These are phyloP conservation scores for Nakazawaea peltata DNA, from an alignment of 805 yeast genomes.

Conservation along the genomic window DNA sequence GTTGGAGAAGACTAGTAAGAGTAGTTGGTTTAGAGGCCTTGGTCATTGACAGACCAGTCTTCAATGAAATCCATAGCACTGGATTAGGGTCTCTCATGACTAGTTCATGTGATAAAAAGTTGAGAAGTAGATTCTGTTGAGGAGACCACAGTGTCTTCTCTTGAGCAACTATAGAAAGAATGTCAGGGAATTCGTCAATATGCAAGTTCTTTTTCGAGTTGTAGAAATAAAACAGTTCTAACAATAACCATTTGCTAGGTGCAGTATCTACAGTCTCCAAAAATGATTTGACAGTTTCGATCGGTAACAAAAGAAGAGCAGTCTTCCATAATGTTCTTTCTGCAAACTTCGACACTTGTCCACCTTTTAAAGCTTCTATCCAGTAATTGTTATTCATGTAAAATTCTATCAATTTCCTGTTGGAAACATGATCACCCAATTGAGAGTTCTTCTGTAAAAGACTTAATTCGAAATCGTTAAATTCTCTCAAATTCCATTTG, in stretches of 20 bases:
- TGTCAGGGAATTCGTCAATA: too few relatives aligned
- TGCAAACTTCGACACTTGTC: constrained; percentile 3
- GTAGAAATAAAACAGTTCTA: constrained; percentile 7
- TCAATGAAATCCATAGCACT: not conserved
- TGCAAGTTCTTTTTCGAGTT: too few relatives aligned
- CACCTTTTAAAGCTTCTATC: not conserved
- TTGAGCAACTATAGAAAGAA: too few relatives aligned
- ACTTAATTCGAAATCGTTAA: constrained; percentile 6
- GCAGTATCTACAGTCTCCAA: not conserved
- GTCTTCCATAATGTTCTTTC: constrained; percentile 9
- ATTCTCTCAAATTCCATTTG: constrained; percentile 5
- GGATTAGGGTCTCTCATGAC: not conserved
- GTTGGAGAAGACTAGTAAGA: not conserved
- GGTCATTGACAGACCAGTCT: not conserved
- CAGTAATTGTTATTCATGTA: constrained; percentile 1
- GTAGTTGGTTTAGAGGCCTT: not conserved
- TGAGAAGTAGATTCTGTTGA: too few relatives aligned
- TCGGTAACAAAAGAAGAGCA: not conserved
- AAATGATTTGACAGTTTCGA: not conserved
- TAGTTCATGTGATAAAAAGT: too few relatives aligned
- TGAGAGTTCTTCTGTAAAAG: constrained; percentile 6
- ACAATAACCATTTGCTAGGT: constrained; percentile 3
- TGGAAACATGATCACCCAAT: not conserved
- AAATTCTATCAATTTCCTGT: not conserved
- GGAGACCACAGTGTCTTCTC: too few relatives aligned